Conservation (phyloP, 1,284 basidiomycete genomes). For the Ustilago sp. region DNA sequence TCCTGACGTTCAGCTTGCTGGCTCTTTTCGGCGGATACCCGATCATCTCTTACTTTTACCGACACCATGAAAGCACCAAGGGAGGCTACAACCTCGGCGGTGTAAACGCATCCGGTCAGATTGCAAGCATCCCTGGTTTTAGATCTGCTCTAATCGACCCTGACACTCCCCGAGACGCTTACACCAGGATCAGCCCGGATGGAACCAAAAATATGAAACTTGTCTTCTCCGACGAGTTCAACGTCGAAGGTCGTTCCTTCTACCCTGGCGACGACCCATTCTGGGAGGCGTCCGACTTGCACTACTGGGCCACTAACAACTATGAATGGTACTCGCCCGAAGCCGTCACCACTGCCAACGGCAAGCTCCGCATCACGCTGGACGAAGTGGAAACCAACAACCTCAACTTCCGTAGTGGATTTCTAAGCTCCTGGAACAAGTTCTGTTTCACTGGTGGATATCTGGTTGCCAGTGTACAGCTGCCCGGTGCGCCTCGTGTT, state of each 20-base stretch:
- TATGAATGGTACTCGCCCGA: constrained; percentile 78
- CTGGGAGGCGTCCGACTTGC: constrained; percentile 78
- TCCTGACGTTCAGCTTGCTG: constrained; percentile 72
- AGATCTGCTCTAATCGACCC: constrained; percentile 67
- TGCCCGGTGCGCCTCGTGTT: constrained; percentile 79
- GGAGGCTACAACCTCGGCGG: constrained; percentile 61
- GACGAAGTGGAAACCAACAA: constrained; percentile 73
- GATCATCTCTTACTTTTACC: constrained; percentile 72
- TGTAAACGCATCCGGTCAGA: constrained; percentile 60
- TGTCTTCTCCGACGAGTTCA: constrained; percentile 70
- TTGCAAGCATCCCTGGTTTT: constrained; percentile 50
- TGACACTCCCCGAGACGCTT: constrained; percentile 67
- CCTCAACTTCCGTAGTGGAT: constrained; percentile 76
- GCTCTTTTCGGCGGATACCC: constrained; percentile 83
- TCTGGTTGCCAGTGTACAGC: constrained; percentile 78
- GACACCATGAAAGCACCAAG: constrained; percentile 34
- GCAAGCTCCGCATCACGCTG: constrained; percentile 81
- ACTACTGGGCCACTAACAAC: constrained; percentile 76
- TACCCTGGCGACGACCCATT: constrained; percentile 75
- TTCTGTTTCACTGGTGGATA: constrained; percentile 95
- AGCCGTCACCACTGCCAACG: constrained; percentile 81
- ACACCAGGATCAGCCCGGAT: constrained; percentile 72
- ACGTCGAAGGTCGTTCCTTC: constrained; percentile 71
- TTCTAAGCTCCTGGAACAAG: constrained; percentile 80
- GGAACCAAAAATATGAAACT: constrained; percentile 60